phyloP scores from a whole-genome alignment of 2,329 filamentous ascomycete species.

The Plectosphaerella cucumerina region DNA sequence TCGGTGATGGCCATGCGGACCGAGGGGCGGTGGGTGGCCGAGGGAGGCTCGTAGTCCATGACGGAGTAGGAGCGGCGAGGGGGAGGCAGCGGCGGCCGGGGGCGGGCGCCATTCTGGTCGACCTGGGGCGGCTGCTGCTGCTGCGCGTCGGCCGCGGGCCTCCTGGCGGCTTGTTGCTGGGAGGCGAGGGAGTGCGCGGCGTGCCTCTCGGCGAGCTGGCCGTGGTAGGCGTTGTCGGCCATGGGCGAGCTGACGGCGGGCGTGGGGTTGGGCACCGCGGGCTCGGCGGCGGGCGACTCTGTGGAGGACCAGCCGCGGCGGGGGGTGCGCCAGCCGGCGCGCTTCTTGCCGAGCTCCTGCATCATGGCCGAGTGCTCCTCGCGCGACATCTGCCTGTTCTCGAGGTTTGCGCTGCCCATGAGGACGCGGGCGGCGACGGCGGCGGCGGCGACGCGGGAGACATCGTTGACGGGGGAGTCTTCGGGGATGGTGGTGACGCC shows the following conservation, averaged over 20 bases:
- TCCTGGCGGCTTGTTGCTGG: background rate
- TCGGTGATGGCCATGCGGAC: conserved; percentile 42
- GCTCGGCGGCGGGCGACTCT: conserved; percentile 28
- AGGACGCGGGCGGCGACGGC: conserved; percentile 11
- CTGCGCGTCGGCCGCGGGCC: conserved; percentile 8
- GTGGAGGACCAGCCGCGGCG: conserved; percentile 43
- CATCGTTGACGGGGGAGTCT: conserved; percentile 11
- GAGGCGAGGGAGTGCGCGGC: background rate
- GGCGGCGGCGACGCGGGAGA: conserved; percentile 11
- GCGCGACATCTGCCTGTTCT: conserved; percentile 24
- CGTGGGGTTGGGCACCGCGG: conserved; percentile 8
- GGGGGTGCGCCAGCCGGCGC: conserved; percentile 31
- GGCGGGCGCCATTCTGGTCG: conserved; percentile 10
- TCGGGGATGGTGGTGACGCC: conserved; percentile 9
- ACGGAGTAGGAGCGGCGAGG: conserved; percentile 56
- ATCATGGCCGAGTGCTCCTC: conserved; percentile 37
- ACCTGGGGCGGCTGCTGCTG: conserved; percentile 16
- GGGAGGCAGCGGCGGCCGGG: conserved; percentile 32
- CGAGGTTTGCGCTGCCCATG: conserved; percentile 12
- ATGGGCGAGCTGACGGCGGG: background rate
- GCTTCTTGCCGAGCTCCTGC: conserved; percentile 31
- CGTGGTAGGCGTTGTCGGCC: conserved; percentile 1
- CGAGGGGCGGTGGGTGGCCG: conserved; percentile 43
- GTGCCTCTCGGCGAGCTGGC: conserved; percentile 1
- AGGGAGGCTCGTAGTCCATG: conserved; percentile 52